Evolutionary conservation across 2,329 filamentous ascomycete genomes (phyloP), one percentile per base, ranked within the genome.

Genomic region (Claviceps sp.): DNA sequence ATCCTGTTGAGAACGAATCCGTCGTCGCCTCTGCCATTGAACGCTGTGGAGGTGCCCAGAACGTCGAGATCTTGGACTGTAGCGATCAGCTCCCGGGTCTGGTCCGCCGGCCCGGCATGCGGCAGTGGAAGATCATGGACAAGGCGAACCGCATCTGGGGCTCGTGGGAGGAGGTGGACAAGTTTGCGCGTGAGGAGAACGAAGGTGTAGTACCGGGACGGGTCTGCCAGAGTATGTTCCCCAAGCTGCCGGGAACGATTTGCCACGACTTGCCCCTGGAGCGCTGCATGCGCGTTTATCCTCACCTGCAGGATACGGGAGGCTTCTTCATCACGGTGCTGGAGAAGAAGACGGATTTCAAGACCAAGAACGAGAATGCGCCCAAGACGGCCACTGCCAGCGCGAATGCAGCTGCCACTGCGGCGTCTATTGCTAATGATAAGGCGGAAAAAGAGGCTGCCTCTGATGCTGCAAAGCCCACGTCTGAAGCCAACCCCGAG

Each of bases 241-340:
- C 90, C 5, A 70, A 70, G 41, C 75, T 80, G 0, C 73, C 74
- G 53, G 70, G 69, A 16, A 69, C 71, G 41, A 70, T 73, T 30
- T 79, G 77, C 51, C 73, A 78, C 68, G 63, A 78, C 68, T 75
- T 96, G 24, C 89, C 89, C 16, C 77, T 97, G 17, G 87, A 96
- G 61, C 81, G 86, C 55, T 96, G 91, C 69, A 90, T 97, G 77
- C 81, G 93, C 56, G 83, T 98, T 6, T 98, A 97, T 66, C 87
- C 90, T 38, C 93, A 98, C 67, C 78, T 89, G 64, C 93, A 98
- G 69, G 89, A 98, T 61, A 98, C 93, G 3, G 93, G 93, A 52
- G 91, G 86, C 22, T 98, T 98, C 76, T 98, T 98, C 72, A 96
- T 98, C 64, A 85, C 89, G 0, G 90, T 96, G 0, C 71, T 98